These are phyloP conservation scores for Termitomyces sp. DNA, from an alignment of 768 basidiomycete species.

Conservation along the genomic window DNA sequence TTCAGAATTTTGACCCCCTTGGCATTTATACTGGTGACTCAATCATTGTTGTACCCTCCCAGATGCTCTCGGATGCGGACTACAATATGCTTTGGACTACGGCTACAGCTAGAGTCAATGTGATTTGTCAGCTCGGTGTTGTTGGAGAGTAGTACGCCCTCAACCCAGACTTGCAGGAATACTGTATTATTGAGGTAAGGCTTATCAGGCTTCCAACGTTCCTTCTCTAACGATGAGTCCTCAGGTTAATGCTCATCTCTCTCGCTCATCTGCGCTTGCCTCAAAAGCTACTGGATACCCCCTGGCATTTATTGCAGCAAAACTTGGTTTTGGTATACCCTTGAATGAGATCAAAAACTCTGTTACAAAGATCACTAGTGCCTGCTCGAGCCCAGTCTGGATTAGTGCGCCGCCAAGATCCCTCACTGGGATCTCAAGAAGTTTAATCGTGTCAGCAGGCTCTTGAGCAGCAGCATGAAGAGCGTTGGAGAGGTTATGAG, in stretches of 20 bases:
- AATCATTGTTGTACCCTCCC: slow-evolving; percentile 95
- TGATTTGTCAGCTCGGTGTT: slow-evolving; percentile 95
- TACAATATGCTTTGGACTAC: slow-evolving; percentile 99
- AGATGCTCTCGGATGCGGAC: slow-evolving; percentile 97
- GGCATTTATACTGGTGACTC: slow-evolving; percentile 99
- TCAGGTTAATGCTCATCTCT: slow-evolving; percentile 89
- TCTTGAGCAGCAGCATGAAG: slow-evolving; percentile 96
- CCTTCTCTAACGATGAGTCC: neutral
- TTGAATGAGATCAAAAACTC: slow-evolving; percentile 98
- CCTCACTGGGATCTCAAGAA: slow-evolving; percentile 99
- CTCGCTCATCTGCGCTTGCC: slow-evolving; percentile 94
- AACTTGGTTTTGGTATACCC: slow-evolving; percentile 94
- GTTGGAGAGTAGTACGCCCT: slow-evolving; percentile 98
- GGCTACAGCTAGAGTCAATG: slow-evolving; percentile 96
- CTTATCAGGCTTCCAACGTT: neutral
- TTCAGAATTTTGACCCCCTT: slow-evolving; percentile 95
- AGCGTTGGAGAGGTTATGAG: slow-evolving; percentile 99
- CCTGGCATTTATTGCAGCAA: slow-evolving; percentile 96
- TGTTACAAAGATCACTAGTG: slow-evolving; percentile 93
- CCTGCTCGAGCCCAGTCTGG: slow-evolving; percentile 96
- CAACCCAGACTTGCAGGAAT: slow-evolving; percentile 91
- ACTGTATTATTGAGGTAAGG: slow-evolving; percentile 93
- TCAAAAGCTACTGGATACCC: slow-evolving; percentile 99
- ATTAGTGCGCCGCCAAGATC: slow-evolving; percentile 97
- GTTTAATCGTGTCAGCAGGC: slow-evolving; percentile 88